These are phyloP conservation scores for Leccinellum rugosiceps DNA, from an alignment of 768 basidiomycete species.

Conservation along the genomic window DNA sequence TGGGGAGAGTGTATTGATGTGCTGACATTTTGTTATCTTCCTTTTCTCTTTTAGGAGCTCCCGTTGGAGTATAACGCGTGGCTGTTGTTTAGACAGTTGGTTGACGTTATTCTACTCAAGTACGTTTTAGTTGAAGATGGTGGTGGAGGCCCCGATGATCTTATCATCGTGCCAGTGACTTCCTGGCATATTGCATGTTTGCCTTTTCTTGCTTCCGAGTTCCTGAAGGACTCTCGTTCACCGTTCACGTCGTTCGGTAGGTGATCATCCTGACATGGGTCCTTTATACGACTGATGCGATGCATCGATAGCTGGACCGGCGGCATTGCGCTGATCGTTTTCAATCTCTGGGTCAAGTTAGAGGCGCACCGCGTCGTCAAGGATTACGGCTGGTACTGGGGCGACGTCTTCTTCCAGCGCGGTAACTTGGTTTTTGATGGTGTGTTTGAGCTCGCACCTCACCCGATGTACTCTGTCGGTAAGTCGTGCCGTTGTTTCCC, in stretches of 20 bases:
- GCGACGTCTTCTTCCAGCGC: conserved; percentile 90
- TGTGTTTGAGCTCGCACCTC: conserved; percentile 91
- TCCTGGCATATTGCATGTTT: conserved; percentile 92
- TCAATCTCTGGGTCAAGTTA: conserved; percentile 98
- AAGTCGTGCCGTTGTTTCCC: conserved; percentile 13
- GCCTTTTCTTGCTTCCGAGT: conserved; percentile 91
- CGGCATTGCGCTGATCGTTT: conserved; percentile 80
- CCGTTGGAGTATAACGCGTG: conserved; percentile 95
- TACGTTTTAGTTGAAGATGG: conserved; percentile 37
- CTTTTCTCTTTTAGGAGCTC: conserved; percentile 53
- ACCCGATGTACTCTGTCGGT: conserved; percentile 95
- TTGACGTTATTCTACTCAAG: conserved; percentile 96
- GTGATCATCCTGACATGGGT: conserved; percentile 8
- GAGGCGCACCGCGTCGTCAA: conserved; percentile 98
- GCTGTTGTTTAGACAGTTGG: conserved; percentile 93
- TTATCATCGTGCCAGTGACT: conserved; percentile 59
- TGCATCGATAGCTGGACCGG: conserved; percentile 68
- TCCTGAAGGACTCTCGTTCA: conserved; percentile 68
- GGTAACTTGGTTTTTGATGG: conserved; percentile 95
- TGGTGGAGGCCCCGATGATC: neutral
- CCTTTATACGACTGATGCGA: neutral
- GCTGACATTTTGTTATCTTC: too few species aligned
- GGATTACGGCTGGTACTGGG: conserved; percentile 99
- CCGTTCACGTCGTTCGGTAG: conserved; percentile 76
- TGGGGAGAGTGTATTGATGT: neutral